Evolutionary conservation across 2,329 filamentous ascomycete genomes (phyloP).

Genomic region (Xylariales sp.): DNA sequence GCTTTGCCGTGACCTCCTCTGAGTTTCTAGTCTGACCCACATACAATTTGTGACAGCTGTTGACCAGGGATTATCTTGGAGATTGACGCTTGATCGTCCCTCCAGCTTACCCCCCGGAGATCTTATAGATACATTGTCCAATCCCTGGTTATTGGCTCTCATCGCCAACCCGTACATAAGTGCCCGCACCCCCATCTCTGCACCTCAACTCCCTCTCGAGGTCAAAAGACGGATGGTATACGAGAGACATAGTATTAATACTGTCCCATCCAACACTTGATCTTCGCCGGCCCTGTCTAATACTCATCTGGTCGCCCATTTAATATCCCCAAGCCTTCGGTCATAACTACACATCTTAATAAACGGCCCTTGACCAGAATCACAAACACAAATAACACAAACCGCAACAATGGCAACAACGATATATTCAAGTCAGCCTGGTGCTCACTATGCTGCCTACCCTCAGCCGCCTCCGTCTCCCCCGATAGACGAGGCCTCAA

Average conservation of each 20-base stretch:
- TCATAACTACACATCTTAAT: too few species aligned
- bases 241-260: too few species aligned
- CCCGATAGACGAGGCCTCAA: constrained; percentile 68
- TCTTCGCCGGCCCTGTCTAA: too few species aligned
- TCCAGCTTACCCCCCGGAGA: constrained; percentile 41
- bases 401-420: constrained; percentile 36
- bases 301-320: too few species aligned
- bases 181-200: too few species aligned
- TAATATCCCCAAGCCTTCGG: too few species aligned
- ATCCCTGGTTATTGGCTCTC: constrained; percentile 30
- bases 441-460: constrained; percentile 47
- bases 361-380: too few species aligned
- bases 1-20: constrained; percentile 27
- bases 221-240: too few species aligned
- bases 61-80: constrained; percentile 43
- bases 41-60: constrained; percentile 52
- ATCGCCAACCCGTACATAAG: constrained; percentile 38
- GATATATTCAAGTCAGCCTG: constrained; percentile 41
- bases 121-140: constrained; percentile 43
- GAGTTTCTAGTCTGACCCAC: constrained; percentile 36
- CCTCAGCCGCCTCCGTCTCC: constrained; percentile 69
- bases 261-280: too few species aligned
- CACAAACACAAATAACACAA: neutral
- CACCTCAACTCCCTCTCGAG: constrained; percentile 29
- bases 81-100: constrained; percentile 49